Evolutionary conservation across 2,329 filamentous ascomycete species (phyloP).

Genomic region (Coniella lustricola): DNA sequence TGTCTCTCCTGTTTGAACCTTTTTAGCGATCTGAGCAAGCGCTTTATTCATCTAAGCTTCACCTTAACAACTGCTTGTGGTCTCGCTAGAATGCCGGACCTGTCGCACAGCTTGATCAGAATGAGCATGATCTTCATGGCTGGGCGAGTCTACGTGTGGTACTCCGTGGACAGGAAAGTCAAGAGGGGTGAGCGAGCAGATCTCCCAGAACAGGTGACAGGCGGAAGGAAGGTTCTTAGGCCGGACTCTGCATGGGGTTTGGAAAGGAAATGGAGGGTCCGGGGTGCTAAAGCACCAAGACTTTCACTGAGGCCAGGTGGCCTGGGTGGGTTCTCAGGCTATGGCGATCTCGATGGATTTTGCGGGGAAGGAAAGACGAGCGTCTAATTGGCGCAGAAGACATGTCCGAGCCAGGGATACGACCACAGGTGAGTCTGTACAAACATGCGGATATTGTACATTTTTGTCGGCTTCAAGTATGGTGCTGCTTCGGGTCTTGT

Average conservation of each 20-base stretch:
- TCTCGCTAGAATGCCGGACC: conserved; percentile 1
- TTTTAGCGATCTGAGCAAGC: neutral
- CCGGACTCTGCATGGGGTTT: neutral
- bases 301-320: neutral
- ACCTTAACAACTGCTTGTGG: neutral
- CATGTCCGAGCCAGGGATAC: neutral
- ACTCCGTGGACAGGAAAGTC: neutral
- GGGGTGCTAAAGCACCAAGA: neutral
- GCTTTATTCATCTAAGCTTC: neutral
- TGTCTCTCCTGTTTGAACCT: neutral
- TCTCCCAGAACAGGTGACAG: too few relatives aligned
- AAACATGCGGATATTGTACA: neutral
- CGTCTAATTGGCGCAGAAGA: neutral
- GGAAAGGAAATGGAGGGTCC: neutral
- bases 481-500: neutral
- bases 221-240: neutral
- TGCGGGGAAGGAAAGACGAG: neutral
- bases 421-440: neutral
- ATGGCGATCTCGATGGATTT: conserved; percentile 9
- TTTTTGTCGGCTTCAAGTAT: neutral
- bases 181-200: too few relatives aligned
- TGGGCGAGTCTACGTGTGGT: neutral
- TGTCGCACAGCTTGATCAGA: neutral
- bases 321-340: neutral
- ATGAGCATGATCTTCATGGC: neutral